Conservation (phyloP, 306 rosid species). For the Canavalia ensiformis region DNA sequence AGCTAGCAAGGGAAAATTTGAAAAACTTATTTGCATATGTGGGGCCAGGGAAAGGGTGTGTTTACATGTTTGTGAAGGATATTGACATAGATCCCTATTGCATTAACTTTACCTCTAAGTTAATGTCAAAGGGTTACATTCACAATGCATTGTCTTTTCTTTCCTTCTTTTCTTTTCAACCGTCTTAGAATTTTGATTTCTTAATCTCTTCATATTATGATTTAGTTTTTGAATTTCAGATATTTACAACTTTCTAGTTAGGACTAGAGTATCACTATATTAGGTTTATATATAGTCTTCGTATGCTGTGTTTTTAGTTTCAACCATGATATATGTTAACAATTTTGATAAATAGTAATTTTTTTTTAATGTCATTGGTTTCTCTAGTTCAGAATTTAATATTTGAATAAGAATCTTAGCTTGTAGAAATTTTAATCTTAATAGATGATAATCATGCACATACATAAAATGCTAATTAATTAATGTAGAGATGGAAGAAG, state of each 20-base stretch:
- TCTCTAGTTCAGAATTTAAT: slow-evolving; percentile 10
- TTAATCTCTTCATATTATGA: neutral
- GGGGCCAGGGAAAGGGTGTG: slow-evolving; percentile 20
- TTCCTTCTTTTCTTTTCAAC: neutral
- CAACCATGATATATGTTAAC: neutral
- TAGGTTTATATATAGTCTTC: slow-evolving; percentile 8
- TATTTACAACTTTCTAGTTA: neutral
- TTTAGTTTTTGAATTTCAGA: neutral
- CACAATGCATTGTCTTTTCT: slow-evolving; percentile 10
- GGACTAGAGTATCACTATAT: slow-evolving; percentile 3
- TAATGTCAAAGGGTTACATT: slow-evolving; percentile 75
- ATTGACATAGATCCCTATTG: slow-evolving; percentile 73
- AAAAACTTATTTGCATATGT: too few species aligned
- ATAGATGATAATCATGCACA: slow-evolving; percentile 14
- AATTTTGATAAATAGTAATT: neutral
- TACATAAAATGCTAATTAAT: slow-evolving; percentile 32
- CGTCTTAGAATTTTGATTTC: neutral
- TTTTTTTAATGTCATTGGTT: neutral
- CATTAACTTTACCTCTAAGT: slow-evolving; percentile 74
- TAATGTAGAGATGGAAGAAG: too few species aligned
- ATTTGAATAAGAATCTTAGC: slow-evolving; percentile 12
- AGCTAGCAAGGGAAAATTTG: too few species aligned
- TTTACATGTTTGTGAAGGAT: slow-evolving; percentile 64
- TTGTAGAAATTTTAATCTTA: slow-evolving; percentile 11
- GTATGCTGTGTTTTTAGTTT: slow-evolving; percentile 10